Conservation (phyloP, 495 filamentous ascomycete genomes). For the Penicillium desertorum region DNA sequence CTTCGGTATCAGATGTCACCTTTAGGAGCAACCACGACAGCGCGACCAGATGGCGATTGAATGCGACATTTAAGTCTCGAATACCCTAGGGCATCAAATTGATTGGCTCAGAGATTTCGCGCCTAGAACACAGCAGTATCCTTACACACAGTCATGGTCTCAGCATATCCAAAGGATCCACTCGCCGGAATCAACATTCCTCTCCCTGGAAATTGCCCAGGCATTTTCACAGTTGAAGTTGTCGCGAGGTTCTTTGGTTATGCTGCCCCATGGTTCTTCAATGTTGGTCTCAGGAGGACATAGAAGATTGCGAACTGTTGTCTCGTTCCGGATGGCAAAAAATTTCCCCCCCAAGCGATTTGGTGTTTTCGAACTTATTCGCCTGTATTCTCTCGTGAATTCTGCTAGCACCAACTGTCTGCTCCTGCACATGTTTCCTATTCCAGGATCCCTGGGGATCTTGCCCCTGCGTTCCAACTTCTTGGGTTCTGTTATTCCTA, state of each 20-base stretch:
- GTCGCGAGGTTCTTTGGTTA: conserved; percentile 49
- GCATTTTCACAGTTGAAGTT: conserved; percentile 24
- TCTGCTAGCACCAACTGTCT: conserved; percentile 23
- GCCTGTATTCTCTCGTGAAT: conserved; percentile 25
- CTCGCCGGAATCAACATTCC: conserved; percentile 51
- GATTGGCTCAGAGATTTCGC: conserved; percentile 26
- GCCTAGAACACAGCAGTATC: conserved; percentile 43
- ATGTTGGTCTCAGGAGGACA: conserved; percentile 20
- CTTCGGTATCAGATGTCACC: conserved; percentile 29
- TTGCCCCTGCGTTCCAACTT: conserved; percentile 45
- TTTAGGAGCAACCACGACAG: conserved; percentile 31
- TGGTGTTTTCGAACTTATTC: conserved; percentile 26
- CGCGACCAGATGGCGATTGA: conserved; percentile 17
- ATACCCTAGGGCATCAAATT: conserved; percentile 28
- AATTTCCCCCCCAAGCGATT: conserved; percentile 22
- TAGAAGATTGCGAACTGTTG: conserved; percentile 39
- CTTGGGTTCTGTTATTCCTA: conserved; percentile 19
- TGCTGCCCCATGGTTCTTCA: conserved; percentile 30
- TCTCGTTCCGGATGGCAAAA: conserved; percentile 41
- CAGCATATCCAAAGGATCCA: conserved; percentile 37
- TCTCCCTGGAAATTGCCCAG: conserved; percentile 32
- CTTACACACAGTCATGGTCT: conserved; percentile 39
- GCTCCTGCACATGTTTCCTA: conserved; percentile 49
- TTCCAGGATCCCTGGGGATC: conserved; percentile 39
- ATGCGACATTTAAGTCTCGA: conserved; percentile 19